A percentile compares a stretch with the other conserved stretches of the same genome.
phyloP scores from a whole-genome alignment of 169 alveolate genomes.

The Eimeria acervulina region DNA sequence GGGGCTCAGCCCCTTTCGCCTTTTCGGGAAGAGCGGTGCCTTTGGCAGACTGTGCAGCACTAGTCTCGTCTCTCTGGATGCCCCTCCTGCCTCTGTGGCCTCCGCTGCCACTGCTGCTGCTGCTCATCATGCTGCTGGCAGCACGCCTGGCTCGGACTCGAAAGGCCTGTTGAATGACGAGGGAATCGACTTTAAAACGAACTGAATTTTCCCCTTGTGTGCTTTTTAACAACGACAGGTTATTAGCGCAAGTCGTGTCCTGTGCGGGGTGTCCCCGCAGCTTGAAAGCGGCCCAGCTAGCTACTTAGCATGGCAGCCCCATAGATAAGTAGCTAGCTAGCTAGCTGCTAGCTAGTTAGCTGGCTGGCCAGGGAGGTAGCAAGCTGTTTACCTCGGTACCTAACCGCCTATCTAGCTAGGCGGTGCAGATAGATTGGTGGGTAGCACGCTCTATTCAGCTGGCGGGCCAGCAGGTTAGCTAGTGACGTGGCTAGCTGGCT shows the following conservation, averaged over 20 bases:
- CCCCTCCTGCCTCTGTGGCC: not conserved
- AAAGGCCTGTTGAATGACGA: not conserved
- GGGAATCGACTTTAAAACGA: not conserved
- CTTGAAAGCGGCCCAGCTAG: not conserved
- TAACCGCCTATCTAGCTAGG: no score
- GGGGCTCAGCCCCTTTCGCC: slow-evolving; percentile 21
- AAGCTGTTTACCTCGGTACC: no score
- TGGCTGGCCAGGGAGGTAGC: not conserved
- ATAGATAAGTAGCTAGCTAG: not conserved
- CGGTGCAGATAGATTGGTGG: not conserved
- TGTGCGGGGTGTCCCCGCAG: not conserved
- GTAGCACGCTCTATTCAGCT: not conserved
- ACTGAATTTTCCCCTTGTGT: not conserved
- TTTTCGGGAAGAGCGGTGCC: slow-evolving; percentile 12
- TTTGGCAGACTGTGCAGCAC: slow-evolving; percentile 29
- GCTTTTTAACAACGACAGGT: not conserved
- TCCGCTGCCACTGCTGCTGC: not conserved
- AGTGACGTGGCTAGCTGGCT: not conserved
- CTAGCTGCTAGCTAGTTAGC: not conserved
- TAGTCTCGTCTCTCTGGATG: not conserved
- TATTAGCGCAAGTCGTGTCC: not conserved
- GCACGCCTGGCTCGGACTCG: not conserved
- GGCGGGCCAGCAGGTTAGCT: not conserved
- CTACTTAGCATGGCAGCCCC: not conserved
- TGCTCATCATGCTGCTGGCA: not conserved